Base-by-base conservation (phyloP, 768 basidiomycete genomes). In the Termitomyces sp. region DNA sequence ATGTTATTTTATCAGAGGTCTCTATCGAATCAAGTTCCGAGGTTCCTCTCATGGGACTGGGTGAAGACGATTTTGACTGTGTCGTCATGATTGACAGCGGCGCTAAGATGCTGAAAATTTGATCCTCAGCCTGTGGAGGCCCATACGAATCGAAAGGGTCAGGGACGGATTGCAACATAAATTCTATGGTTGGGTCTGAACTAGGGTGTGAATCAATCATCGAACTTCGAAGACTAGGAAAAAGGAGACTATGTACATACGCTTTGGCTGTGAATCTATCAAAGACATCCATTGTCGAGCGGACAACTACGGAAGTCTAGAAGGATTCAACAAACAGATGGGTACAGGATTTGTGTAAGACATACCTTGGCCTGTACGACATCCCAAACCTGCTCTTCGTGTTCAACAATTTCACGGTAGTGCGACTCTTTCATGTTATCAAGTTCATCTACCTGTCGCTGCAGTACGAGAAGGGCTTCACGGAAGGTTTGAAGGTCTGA, bases 301-400 rank as follows among this genome's bases (percentile, higher is more conserved):
- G 87, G 53, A 96, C 88, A 3, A 87, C 87, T 33, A 94, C 79
- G 66, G 87, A 93, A 51, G 86, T 78, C 88, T 90, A 44, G 58
- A n/a, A 49, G 13, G 45, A 37, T 48, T 63, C 45, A 59, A 54
- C 60, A 50, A 59, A n/a, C 10, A 33, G 37, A 59, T 57, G 31
- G 45, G 18, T n/a, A 51, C 26, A 37, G 22, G 55, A 15, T 37
- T 39, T 53, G n/a, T 42, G 2, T 18, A 31, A n/a, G 29, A 62
- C 70, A 34, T 62, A 90, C 89, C 78, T 95, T 96, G 61, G 79
- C 83, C 68, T 95, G 86, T 6, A 96, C 92, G 15, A 85, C 83
- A 64, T 94, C 86, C 95, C 95, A 98, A n/a, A 93, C 88, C 70
- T 96, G 87, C 64, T 95, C 92, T 73, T 97, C 94, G 64, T 94